A percentile compares a stretch with the other conserved stretches of the same genome.
Conservation (phyloP, 1,139 yeast genomes). For the Kodamaea anthophila region DNA sequence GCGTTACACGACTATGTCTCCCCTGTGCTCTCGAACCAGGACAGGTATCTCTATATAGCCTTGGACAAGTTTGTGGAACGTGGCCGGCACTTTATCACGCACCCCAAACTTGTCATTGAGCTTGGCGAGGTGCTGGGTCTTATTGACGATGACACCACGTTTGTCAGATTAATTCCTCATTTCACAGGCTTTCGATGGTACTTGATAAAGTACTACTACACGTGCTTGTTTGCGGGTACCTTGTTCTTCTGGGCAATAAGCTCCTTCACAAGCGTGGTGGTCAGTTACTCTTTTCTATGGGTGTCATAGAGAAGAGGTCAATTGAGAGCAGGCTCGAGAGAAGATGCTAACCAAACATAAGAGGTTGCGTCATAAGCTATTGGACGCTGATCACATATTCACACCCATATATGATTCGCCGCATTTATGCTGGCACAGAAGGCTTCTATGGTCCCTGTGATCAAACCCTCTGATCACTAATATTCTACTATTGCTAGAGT, state of each 20-base stretch:
- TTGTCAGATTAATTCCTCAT: constrained; percentile 9
- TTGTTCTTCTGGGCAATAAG: constrained; percentile 42
- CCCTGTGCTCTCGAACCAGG: constrained; percentile 25
- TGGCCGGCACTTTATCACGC: constrained; percentile 6
- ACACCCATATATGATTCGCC: too few species aligned
- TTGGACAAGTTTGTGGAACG: constrained; percentile 8
- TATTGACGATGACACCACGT: constrained; percentile 9
- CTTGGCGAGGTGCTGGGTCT: constrained; percentile 1
- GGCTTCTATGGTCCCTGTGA: too few species aligned
- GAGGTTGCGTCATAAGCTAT: too few species aligned
- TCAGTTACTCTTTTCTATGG: constrained; percentile 17
- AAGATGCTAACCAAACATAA: too few species aligned
- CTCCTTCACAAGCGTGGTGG: constrained; percentile 22
- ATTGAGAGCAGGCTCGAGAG: too few species aligned
- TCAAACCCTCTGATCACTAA: too few species aligned
- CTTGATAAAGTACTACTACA: constrained; percentile 42
- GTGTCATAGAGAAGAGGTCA: too few species aligned
- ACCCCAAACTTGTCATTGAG: background rate
- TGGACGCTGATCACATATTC: too few species aligned
- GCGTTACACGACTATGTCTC: constrained; percentile 34
- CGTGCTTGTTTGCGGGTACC: constrained; percentile 47
- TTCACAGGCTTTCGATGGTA: constrained; percentile 49
- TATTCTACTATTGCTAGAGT: too few species aligned
- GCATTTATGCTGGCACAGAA: too few species aligned
- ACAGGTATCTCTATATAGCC: constrained; percentile 11